Base-by-base conservation (phyloP, 805 yeast genomes). In the Suhomyces emberorum region DNA sequence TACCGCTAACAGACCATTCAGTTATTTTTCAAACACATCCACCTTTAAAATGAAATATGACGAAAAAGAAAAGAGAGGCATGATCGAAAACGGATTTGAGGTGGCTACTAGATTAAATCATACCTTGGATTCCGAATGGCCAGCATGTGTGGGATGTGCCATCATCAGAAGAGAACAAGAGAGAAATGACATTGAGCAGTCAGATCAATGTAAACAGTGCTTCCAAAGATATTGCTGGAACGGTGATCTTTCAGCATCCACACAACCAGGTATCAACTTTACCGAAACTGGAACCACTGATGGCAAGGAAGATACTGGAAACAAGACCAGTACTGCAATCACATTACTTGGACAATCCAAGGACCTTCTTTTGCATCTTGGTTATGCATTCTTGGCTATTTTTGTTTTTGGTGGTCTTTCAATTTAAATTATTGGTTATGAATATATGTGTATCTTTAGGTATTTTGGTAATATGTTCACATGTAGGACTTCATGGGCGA, bases 231-330 rank as follows among this genome's bases (percentile, higher is more conserved):
- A 57, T 42, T 57, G 62, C 34, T 57, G 61, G 61, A 47, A 55
- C 29, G 62, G 62, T 7, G 12, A 21, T 12, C 8, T 30, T 11
- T 39, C 41, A 31, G 18, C 22, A 15, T 26, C 27, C 3, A 39
- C 35, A 15, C 39, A 34, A 5, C 47, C 55, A 2, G 51, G 48
- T 44, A 54, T 67, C 34, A 64, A 66, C 46, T 70, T 64, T 50
- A 70, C 74, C 15, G 51, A 54, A 2, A 51, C 55, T 15, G 76
- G 76, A 20, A 47, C 63, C 31, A 64, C 70, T 15, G 49, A 51
- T 19, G 62, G 47, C 2, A 41, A 36, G 3, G 54, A 57, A 18
- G 51, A 46, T 9, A 49, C 51, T 11, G 57, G 50, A 18, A 46
- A 42, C 32, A 53, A 47, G 15, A 48, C 51, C 8, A 38, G 47